Percentiles rank a stretch among this genome's conserved stretches.
These are phyloP conservation scores for Pseudomicrostroma phylloplanum DNA, from an alignment of 1,284 basidiomycete genomes.

Conservation along the genomic window DNA sequence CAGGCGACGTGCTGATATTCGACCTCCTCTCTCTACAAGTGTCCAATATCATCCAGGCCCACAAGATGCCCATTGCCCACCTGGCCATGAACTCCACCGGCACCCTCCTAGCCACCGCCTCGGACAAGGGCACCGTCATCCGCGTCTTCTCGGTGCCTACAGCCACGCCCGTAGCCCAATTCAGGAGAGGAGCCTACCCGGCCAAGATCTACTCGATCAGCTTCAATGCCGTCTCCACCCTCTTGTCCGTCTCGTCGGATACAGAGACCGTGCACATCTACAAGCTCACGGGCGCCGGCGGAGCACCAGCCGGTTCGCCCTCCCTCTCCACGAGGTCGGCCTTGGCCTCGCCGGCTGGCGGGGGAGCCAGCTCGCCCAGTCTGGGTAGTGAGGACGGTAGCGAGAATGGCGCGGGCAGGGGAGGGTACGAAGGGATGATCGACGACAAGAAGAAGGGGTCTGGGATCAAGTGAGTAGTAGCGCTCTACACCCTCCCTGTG, in stretches of 20 bases:
- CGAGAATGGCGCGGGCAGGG: constrained; percentile 18
- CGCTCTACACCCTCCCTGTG: neutral
- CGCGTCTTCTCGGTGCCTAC: constrained; percentile 86
- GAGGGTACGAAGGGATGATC: constrained; percentile 52
- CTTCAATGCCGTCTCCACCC: constrained; percentile 75
- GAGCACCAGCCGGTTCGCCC: constrained; percentile 8
- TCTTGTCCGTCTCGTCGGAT: constrained; percentile 83
- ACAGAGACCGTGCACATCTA: constrained; percentile 98
- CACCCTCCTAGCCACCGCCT: constrained; percentile 84
- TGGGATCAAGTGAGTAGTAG: constrained; percentile 14
- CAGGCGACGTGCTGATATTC: constrained; percentile 57
- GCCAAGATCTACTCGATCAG: constrained; percentile 83
- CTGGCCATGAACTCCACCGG: constrained; percentile 81
- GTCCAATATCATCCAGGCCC: constrained; percentile 92
- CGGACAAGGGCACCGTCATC: constrained; percentile 94
- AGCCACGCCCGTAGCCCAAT: constrained; percentile 90
- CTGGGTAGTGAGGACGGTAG: constrained; percentile 14
- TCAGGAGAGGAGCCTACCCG: constrained; percentile 79
- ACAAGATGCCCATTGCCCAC: constrained; percentile 85
- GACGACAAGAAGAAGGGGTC: constrained; percentile 40
- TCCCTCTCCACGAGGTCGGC: constrained; percentile 3
- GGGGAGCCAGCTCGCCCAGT: constrained; percentile 13
- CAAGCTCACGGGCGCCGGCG: constrained; percentile 58
- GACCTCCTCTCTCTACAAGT: constrained; percentile 84
- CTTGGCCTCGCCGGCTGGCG: neutral